phyloP scores from a whole-genome alignment of 306 rosid species.

The Malus fusca region DNA sequence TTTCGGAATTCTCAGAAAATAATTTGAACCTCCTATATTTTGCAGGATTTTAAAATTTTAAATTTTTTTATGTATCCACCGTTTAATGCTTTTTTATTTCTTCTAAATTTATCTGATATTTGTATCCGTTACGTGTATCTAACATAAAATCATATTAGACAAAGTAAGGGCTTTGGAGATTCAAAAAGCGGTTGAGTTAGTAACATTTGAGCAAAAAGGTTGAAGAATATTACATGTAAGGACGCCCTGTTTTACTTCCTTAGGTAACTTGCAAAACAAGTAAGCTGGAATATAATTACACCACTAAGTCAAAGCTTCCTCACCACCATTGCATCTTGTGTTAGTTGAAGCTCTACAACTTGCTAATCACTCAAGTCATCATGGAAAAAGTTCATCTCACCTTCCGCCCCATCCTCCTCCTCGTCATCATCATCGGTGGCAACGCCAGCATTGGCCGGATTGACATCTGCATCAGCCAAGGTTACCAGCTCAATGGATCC shows the following conservation, averaged over 20 bases:
- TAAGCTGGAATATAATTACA: neutral
- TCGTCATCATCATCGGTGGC: conserved; percentile 49
- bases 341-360: conserved; percentile 11
- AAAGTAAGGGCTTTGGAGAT: too few species aligned
- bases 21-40: too few species aligned
- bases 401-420: conserved; percentile 50
- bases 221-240: neutral
- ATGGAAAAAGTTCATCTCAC: conserved; percentile 62
- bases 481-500: conserved; percentile 45
- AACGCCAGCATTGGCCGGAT: conserved; percentile 37
- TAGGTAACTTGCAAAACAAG: neutral
- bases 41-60: too few species aligned
- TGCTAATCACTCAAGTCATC: conserved; percentile 55
- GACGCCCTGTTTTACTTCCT: neutral
- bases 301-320: neutral
- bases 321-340: neutral
- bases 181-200: too few species aligned
- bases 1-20: too few species aligned
- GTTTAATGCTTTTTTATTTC: too few species aligned
- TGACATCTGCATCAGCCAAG: conserved; percentile 39
- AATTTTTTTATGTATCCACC: too few species aligned
- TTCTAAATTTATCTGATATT: too few species aligned
- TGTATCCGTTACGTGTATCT: too few species aligned
- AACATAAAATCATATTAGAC: too few species aligned
- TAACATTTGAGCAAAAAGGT: neutral